phyloP scores from a whole-genome alignment of 2,329 filamentous ascomycete species.

The Aspergillus quadrilineatus region DNA sequence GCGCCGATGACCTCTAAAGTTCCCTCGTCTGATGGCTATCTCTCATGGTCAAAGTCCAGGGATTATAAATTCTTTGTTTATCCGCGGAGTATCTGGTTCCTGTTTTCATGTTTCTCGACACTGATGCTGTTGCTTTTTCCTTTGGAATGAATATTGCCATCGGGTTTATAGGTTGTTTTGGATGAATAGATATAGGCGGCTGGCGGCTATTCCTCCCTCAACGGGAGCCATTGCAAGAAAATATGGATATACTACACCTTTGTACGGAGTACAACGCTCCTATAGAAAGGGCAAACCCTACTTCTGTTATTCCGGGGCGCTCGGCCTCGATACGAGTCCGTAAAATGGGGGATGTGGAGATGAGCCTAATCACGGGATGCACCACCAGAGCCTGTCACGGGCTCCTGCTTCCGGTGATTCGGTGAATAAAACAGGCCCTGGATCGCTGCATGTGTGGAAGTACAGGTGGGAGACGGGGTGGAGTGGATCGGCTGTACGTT shows the following conservation, averaged over 20 bases:
- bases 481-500: slow-evolving; percentile 15
- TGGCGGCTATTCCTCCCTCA: slow-evolving; percentile 8
- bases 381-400: background rate
- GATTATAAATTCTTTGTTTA: background rate
- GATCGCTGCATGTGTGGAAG: slow-evolving; percentile 8
- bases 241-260: background rate
- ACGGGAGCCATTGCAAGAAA: background rate
- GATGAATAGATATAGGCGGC: slow-evolving; percentile 7
- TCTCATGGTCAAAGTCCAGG: background rate
- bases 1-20: slow-evolving; percentile 37
- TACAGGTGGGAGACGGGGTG: slow-evolving; percentile 8
- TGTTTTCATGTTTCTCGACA: background rate
- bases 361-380: slow-evolving; percentile 5
- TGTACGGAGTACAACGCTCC: slow-evolving; percentile 4
- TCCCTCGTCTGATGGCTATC: background rate
- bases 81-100: background rate
- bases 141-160: background rate
- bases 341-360: slow-evolving; percentile 5
- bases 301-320: background rate
- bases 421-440: background rate
- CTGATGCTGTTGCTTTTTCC: background rate
- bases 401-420: slow-evolving; percentile 16
- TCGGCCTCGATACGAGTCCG: background rate
- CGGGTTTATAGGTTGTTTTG: background rate
- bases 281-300: background rate